Base-by-base conservation (phyloP, 1,284 basidiomycete species). In the Cryptococcus sp. region DNA sequence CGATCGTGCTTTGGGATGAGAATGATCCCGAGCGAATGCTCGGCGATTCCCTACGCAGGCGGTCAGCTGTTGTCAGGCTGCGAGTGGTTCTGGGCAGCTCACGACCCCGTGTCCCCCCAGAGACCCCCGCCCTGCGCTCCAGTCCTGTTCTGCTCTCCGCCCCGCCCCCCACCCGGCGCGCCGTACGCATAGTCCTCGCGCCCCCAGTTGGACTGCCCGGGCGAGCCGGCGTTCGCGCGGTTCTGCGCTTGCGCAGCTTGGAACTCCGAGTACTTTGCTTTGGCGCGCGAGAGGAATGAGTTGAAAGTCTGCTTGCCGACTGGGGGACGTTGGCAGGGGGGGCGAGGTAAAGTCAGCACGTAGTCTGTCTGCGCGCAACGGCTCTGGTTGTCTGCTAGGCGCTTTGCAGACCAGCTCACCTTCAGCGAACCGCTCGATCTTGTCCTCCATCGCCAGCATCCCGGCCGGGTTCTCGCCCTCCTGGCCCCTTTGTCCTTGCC, bases 231-330 rank as follows among this genome's bases (percentile, higher is more conserved):
- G 23, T 47, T 51, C 15, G 54, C 50, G 39, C 53, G 51, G 33
- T 56, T 50, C 36, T 57, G 48, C 3, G 50, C 50, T 49, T 59
- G 53, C 18, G 60, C 50, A 1, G 60, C 50, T 57, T 72, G 68
- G 53, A 67, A 70, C 48, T 76, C 72, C 40, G 61, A 48, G 50
- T 71, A 72, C 52, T 70, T 72, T 24, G 66, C 63, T 61, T 73
- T 75, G 35, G 72, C 74, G 28, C 57, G 56, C 13, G 58, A 65
- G 50, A 73, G 60, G 23, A 76, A 53, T n/a, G 70, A 66, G 53
- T 60, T 68, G 64, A 75, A 72, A 4, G 74, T 76, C 54, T 72
- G 69, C 53, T 70, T 70, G 21, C 71, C 72, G 45, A 57, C 74
- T 74, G 51, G 4, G 28, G 6, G 8, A 7, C 13, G 40, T 4